Base-by-base conservation (phyloP, 495 filamentous ascomycete genomes). In the Neurospora sp. region DNA sequence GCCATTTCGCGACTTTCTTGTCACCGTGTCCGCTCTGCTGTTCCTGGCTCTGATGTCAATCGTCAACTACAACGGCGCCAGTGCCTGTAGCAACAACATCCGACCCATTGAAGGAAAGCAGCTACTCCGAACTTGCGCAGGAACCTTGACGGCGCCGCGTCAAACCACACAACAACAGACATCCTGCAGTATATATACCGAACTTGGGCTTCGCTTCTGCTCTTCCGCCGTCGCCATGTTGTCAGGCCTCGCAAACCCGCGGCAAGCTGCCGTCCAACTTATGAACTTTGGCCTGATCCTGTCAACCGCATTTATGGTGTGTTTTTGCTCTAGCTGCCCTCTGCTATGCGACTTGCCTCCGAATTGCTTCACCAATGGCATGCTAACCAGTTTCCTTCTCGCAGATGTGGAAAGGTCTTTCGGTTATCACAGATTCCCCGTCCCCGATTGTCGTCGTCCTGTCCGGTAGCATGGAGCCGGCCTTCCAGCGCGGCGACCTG, bases 281-380 rank as follows among this genome's bases (percentile, higher is more conserved):
- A 89, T 99, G 78, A 98, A 97, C 81, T 98, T 99, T 81, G 96
- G 89, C 8, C 89, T 99, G 59, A 94, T 98, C 69, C 90, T 98
- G 18, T 94, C 92, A 16, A 97, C 94, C 4, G 94, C 95, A 1
- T 97, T 98, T 81, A 98, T 97, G 95, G 85, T 87, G 72, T 70
- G 82, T 74, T 69, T 3, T 72, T 40, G 42, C 27, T 27, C 38
- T 27, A 69, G 5, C 37, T 18, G 20, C 18, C 20, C 20, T 31
- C 42, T 59, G 44, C 22, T 69, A 31, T 61, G 53, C 40, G 0
- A 0, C 3, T 35, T 37, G 27, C 12, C 14, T 65, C 44, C 2
- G 6, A 1, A 31, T 18, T 1, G 42, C 69, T 41, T 69, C 31
- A 37, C 37, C 40, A 27, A 45, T 73, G 44, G 40, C 3, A 5